These are phyloP conservation scores for Tolypocladium album DNA, from an alignment of 2,329 filamentous ascomycete species.

Conservation along the genomic window DNA sequence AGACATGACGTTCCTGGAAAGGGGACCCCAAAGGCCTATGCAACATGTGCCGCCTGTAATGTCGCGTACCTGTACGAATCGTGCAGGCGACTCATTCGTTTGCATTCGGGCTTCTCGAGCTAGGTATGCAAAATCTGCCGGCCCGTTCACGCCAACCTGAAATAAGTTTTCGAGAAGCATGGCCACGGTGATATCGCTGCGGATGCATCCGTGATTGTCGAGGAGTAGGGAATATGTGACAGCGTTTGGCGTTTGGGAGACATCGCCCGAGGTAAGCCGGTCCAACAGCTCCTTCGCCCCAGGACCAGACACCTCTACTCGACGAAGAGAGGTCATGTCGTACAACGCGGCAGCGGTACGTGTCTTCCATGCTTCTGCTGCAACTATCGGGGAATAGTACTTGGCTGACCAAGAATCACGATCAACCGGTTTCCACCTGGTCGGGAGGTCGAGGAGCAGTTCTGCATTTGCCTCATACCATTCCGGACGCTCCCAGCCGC, in stretches of 20 bases:
- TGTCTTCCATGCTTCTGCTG: constrained; percentile 55
- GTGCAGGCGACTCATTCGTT: constrained; percentile 22
- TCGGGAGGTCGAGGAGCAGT: constrained; percentile 38
- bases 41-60: constrained; percentile 50
- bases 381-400: constrained; percentile 47
- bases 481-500: constrained; percentile 52
- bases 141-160: constrained; percentile 46
- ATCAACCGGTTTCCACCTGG: constrained; percentile 41
- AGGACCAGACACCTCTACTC: constrained; percentile 46
- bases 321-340: constrained; percentile 49
- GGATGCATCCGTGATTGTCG: constrained; percentile 39
- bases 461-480: constrained; percentile 49
- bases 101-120: constrained; percentile 40
- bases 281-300: constrained; percentile 45
- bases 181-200: constrained; percentile 46
- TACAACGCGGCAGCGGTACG: constrained; percentile 51
- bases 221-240: constrained; percentile 48
- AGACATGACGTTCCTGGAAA: constrained; percentile 37
- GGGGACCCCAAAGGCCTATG: constrained; percentile 53
- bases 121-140: constrained; percentile 43
- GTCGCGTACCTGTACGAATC: constrained; percentile 42
- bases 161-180: constrained; percentile 37
- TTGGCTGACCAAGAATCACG: constrained; percentile 48
- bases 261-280: constrained; percentile 37
- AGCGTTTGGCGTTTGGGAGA: constrained; percentile 33